phyloP scores from a whole-genome alignment of 2,329 filamentous ascomycete species.

The Sporothrix variecibatus region DNA sequence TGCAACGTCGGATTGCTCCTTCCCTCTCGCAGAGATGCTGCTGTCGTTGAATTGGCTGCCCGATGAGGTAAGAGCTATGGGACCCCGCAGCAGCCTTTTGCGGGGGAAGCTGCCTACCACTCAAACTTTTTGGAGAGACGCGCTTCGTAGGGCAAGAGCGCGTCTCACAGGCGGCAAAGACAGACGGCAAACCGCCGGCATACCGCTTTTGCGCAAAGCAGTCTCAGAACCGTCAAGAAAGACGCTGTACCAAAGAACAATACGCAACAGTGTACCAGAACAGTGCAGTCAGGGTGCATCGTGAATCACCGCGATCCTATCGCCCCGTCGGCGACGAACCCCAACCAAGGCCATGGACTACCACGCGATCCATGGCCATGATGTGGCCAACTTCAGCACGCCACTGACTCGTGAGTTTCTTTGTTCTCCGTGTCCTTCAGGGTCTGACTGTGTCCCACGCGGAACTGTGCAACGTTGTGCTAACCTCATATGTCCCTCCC shows the following conservation, averaged over 20 bases:
- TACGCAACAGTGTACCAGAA: neutral
- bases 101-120: neutral
- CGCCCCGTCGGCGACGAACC: neutral
- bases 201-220: neutral
- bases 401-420: conserved; percentile 52
- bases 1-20: neutral
- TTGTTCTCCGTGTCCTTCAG: neutral
- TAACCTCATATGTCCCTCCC: conserved; percentile 19
- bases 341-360: conserved; percentile 53
- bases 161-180: neutral
- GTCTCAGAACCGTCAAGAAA: neutral
- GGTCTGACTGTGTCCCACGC: neutral
- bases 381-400: conserved; percentile 62
- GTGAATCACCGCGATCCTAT: neutral
- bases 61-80: neutral
- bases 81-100: neutral
- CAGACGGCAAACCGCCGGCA: neutral
- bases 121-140: neutral
- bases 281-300: neutral
- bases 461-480: neutral
- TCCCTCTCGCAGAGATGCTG: neutral
- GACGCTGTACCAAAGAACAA: too few relatives aligned
- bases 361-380: conserved; percentile 60
- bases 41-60: neutral
- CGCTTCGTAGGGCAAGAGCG: neutral